Evolutionary conservation across 1,284 basidiomycete species (phyloP).

Genomic region (Sparassis latifolia): DNA sequence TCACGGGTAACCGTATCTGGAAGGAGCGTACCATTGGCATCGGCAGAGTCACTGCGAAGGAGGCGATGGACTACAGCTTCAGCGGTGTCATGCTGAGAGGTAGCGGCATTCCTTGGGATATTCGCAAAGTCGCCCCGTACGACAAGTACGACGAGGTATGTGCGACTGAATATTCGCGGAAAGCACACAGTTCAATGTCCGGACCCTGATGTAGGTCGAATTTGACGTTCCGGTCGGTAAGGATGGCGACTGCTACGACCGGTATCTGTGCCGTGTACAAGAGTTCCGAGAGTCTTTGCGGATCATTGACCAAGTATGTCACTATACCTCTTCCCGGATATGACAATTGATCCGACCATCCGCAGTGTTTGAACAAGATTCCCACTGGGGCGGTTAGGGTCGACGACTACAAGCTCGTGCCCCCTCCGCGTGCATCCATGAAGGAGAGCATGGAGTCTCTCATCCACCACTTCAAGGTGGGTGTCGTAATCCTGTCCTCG

Average conservation of each 20-base stretch:
- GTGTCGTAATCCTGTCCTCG: conserved; percentile 13
- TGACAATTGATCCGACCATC: not conserved
- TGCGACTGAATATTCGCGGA: not conserved
- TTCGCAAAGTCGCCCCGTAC: conserved; percentile 89
- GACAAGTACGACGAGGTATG: conserved; percentile 91
- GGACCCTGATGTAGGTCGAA: conserved; percentile 60
- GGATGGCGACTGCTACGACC: conserved; percentile 97
- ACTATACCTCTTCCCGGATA: not conserved
- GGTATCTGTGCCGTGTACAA: conserved; percentile 95
- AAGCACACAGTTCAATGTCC: not conserved
- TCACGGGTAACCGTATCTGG: conserved; percentile 98
- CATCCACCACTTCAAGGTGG: conserved; percentile 96
- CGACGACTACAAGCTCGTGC: conserved; percentile 96
- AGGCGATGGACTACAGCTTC: conserved; percentile 93
- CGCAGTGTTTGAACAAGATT: conserved; percentile 94
- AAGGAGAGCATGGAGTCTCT: conserved; percentile 98
- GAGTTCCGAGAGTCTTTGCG: conserved; percentile 94
- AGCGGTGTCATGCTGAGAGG: conserved; percentile 97
- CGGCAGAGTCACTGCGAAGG: conserved; percentile 85
- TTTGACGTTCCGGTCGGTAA: conserved; percentile 95
- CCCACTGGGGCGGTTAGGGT: conserved; percentile 90
- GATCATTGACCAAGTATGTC: conserved; percentile 75
- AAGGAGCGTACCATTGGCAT: conserved; percentile 91
- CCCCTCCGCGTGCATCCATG: conserved; percentile 97
- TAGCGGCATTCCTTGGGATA: conserved; percentile 92